These are phyloP conservation scores for Datura wrightii DNA, from an alignment of 257 asterid species.

Conservation along the genomic window DNA sequence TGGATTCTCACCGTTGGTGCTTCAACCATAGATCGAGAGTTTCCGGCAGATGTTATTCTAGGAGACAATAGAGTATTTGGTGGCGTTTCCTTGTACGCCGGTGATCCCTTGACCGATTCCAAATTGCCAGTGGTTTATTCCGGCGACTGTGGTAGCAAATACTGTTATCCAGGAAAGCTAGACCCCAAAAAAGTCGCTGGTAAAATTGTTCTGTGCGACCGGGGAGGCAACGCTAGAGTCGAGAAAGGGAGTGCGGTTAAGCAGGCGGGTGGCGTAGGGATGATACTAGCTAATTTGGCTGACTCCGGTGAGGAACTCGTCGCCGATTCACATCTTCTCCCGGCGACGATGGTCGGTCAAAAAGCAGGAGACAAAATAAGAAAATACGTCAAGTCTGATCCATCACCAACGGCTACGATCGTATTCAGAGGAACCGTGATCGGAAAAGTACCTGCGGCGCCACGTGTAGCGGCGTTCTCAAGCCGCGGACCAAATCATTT, in stretches of 20 bases:
- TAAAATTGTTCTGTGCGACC: constrained; percentile 83
- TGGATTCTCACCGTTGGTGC: constrained; percentile 99
- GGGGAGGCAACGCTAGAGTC: constrained; percentile 92
- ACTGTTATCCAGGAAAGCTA: constrained; percentile 73
- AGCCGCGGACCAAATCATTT: constrained; percentile 92
- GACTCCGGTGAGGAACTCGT: constrained; percentile 92
- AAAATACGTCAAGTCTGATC: constrained; percentile 59
- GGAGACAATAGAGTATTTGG: constrained; percentile 68
- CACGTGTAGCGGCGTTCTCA: constrained; percentile 87
- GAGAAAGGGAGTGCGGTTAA: constrained; percentile 93
- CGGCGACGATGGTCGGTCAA: constrained; percentile 91
- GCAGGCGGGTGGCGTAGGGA: constrained; percentile 82
- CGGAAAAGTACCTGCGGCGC: constrained; percentile 71
- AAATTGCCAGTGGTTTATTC: constrained; percentile 67
- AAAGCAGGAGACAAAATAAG: constrained; percentile 73
- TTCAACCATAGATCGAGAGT: constrained; percentile 87
- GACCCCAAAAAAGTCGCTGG: constrained; percentile 70
- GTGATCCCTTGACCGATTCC: constrained; percentile 47
- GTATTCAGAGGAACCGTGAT: constrained; percentile 75
- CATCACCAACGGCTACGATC: constrained; percentile 80
- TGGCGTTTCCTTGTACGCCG: constrained; percentile 87
- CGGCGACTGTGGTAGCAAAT: constrained; percentile 76
- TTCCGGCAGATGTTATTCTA: constrained; percentile 82
- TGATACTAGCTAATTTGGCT: constrained; percentile 79
- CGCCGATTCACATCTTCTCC: constrained; percentile 86